A percentile compares a stretch with the other conserved stretches of the same genome.
Evolutionary conservation across 768 basidiomycete species (phyloP).

Genomic region (Tremella fuciformis): DNA sequence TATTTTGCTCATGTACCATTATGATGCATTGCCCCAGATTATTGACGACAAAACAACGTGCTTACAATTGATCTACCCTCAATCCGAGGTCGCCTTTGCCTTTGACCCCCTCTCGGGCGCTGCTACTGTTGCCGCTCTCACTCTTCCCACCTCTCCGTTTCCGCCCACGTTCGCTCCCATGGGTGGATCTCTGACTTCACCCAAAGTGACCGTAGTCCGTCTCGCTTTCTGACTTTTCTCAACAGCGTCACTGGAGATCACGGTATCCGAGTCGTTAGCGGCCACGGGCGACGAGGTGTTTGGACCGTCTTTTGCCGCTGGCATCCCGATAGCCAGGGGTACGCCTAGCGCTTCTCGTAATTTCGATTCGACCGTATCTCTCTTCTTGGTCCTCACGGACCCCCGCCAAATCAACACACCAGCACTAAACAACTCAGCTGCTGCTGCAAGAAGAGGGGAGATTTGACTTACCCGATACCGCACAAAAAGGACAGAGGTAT

Average conservation of each 20-base stretch:
- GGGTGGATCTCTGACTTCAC: too few species aligned
- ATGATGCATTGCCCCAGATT: too few species aligned
- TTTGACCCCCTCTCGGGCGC: too few species aligned
- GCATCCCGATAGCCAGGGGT: conserved; percentile 21
- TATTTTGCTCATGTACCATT: too few species aligned
- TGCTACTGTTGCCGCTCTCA: too few species aligned
- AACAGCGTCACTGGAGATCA: too few species aligned
- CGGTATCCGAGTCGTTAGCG: too few species aligned
- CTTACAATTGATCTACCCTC: too few species aligned
- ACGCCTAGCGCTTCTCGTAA: conserved; percentile 45
- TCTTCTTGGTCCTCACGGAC: conserved; percentile 47
- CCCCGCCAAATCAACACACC: conserved; percentile 73
- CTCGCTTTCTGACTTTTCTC: neutral
- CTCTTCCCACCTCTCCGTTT: too few species aligned
- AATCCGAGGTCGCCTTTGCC: too few species aligned
- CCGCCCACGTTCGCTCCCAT: too few species aligned
- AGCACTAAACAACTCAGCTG: conserved; percentile 51
- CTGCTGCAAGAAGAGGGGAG: neutral
- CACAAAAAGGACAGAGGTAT: conserved; percentile 73
- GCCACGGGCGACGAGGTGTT: neutral
- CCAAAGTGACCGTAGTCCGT: neutral
- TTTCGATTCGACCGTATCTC: conserved; percentile 35
- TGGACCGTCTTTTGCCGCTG: neutral
- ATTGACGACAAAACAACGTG: too few species aligned
- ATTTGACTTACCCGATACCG: conserved; percentile 58